phyloP scores from a whole-genome alignment of 768 basidiomycete genomes.

The Serendipita sp. region DNA sequence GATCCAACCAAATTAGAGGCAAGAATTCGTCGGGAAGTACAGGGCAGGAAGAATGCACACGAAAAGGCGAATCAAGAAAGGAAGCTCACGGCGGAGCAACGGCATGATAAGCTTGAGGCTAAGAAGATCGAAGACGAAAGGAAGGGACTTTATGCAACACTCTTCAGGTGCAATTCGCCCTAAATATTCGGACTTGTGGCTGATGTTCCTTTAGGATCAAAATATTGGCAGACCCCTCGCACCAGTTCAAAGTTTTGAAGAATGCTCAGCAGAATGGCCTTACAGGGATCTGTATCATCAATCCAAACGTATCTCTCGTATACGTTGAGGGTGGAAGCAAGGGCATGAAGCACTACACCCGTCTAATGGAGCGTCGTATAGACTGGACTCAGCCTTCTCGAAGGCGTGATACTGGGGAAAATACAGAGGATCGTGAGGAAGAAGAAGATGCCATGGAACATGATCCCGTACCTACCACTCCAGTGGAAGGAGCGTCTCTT shows the following conservation, averaged over 20 bases:
- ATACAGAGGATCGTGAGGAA: constrained; percentile 16
- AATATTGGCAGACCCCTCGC: constrained; percentile 75
- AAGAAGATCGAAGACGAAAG: constrained; percentile 82
- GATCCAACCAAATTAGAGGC: constrained; percentile 97
- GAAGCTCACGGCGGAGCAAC: constrained; percentile 81
- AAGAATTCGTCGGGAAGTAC: constrained; percentile 82
- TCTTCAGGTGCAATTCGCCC: constrained; percentile 62
- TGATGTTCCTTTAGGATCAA: constrained; percentile 40
- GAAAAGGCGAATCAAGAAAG: constrained; percentile 88
- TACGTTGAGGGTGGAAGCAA: constrained; percentile 86
- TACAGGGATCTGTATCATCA: constrained; percentile 80
- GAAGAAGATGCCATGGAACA: constrained; percentile 17
- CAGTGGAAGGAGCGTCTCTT: constrained; percentile 30
- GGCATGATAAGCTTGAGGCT: constrained; percentile 67
- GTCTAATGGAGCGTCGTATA: constrained; percentile 72
- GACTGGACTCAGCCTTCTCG: constrained; percentile 88
- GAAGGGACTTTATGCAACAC: constrained; percentile 64
- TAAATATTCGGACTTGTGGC: background rate
- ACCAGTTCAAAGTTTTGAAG: constrained; percentile 91
- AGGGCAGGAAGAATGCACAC: constrained; percentile 72
- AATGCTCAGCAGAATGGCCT: constrained; percentile 86
- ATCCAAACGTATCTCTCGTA: constrained; percentile 76
- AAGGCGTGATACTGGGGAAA: constrained; percentile 46
- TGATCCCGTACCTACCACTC: constrained; percentile 9
- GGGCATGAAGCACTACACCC: constrained; percentile 72